A percentile compares a stretch with the other conserved stretches of the same genome.
phyloP scores from a whole-genome alignment of 371 early-diverging fungal genomes.

The Nematocida sp. region DNA sequence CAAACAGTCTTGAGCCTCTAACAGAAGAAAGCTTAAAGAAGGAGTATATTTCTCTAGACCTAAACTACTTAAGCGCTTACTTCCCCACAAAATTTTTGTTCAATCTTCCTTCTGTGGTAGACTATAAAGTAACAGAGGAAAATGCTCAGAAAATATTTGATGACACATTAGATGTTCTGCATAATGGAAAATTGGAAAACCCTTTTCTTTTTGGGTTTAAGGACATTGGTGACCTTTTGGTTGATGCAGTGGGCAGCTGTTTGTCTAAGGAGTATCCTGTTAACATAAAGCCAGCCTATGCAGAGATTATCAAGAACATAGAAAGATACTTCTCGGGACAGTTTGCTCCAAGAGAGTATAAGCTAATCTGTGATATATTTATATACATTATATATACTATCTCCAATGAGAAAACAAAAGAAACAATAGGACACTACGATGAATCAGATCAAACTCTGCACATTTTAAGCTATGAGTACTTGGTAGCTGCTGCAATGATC shows the following conservation, averaged over 20 bases:
- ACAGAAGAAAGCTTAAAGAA: background rate
- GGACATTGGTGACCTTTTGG: background rate
- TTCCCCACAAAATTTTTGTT: background rate
- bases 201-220: conserved; percentile 50
- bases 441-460: background rate
- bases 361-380: conserved; percentile 13
- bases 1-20: too few species aligned
- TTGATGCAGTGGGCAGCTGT: background rate
- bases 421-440: background rate
- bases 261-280: background rate
- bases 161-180: background rate
- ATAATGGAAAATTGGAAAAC: conserved; percentile 17
- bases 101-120: background rate
- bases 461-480: background rate
- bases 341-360: background rate
- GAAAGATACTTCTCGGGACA: conserved; percentile 17
- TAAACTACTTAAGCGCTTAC: background rate
- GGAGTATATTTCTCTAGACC: background rate
- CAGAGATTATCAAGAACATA: background rate
- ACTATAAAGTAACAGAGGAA: background rate
- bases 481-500: background rate
- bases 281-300: background rate
- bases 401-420: background rate
- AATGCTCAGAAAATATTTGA: background rate
- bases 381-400: background rate